These are phyloP conservation scores for Kodamaea sp. DNA, from an alignment of 1,139 yeast genomes.

Conservation along the genomic window DNA sequence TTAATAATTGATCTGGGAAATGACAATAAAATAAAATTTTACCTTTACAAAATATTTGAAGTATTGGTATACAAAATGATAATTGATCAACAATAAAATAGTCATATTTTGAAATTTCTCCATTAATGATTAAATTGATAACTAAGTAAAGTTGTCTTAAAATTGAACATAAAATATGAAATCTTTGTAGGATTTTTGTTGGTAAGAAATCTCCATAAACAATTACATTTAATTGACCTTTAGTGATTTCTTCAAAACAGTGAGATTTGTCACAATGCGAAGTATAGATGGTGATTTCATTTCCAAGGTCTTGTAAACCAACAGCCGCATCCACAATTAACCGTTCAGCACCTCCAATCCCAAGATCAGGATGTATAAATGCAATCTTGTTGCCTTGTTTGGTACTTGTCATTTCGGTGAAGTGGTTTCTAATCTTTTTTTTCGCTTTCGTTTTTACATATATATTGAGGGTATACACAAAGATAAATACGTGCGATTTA, in stretches of 20 bases:
- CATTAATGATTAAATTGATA: slow-evolving; percentile 44
- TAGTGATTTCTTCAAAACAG: slow-evolving; percentile 84
- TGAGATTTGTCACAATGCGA: slow-evolving; percentile 85
- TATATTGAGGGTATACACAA: no score
- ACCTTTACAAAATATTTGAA: slow-evolving; percentile 48
- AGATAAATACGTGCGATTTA: no score
- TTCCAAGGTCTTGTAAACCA: slow-evolving; percentile 70
- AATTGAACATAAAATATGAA: slow-evolving; percentile 80
- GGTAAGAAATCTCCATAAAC: slow-evolving; percentile 87
- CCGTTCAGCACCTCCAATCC: slow-evolving; percentile 96
- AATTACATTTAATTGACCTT: slow-evolving; percentile 51
- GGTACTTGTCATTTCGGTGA: no score
- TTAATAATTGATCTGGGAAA: slow-evolving; percentile 85
- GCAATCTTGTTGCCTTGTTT: slow-evolving; percentile 46
- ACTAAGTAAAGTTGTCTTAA: slow-evolving; percentile 74
- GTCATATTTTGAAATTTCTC: slow-evolving; percentile 54
- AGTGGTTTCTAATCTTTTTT: no score
- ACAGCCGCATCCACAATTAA: slow-evolving; percentile 92
- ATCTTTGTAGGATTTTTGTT: slow-evolving; percentile 56
- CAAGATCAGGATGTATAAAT: slow-evolving; percentile 92
- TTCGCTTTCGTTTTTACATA: no score
- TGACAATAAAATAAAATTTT: slow-evolving; percentile 84
- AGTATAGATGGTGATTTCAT: slow-evolving; percentile 69
- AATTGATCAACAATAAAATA: slow-evolving; percentile 84
- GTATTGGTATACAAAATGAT: slow-evolving; percentile 76